Percentiles rank a stretch among this genome's conserved stretches.
Conservation (phyloP, 2,329 filamentous ascomycete species). For the Orbilia javanica region DNA sequence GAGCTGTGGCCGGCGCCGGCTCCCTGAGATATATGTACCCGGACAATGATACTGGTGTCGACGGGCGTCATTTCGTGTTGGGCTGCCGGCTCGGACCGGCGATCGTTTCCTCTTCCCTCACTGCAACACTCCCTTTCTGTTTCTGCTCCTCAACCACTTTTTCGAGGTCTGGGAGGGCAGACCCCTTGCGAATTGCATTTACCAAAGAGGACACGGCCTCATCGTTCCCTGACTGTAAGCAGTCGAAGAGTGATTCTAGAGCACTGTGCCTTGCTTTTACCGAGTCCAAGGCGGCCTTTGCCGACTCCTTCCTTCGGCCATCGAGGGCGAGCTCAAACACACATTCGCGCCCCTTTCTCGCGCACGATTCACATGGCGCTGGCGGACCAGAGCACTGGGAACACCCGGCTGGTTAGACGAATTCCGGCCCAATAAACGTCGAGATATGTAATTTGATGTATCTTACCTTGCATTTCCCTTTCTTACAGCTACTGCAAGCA, state of each 20-base stretch:
- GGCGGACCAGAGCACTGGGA: slow-evolving; percentile 48
- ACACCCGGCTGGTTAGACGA: not conserved
- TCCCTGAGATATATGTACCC: no score
- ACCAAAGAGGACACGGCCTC: slow-evolving; percentile 33
- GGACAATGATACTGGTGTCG: not conserved
- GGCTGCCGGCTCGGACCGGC: slow-evolving; percentile 36
- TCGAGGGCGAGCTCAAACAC: slow-evolving; percentile 38
- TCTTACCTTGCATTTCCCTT: slow-evolving; percentile 47
- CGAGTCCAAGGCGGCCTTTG: slow-evolving; percentile 36
- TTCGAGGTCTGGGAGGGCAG: slow-evolving; percentile 1
- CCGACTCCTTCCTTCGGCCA: slow-evolving; percentile 41
- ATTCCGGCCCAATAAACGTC: not conserved
- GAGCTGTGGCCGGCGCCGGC: no score
- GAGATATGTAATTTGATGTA: not conserved
- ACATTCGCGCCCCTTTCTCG: slow-evolving; percentile 34
- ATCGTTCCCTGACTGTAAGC: slow-evolving; percentile 25
- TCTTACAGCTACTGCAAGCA: slow-evolving; percentile 46
- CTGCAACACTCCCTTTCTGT: slow-evolving; percentile 4
- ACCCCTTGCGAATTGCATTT: slow-evolving; percentile 36
- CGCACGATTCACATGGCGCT: slow-evolving; percentile 29
- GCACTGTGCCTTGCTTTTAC: slow-evolving; percentile 29
- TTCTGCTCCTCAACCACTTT: slow-evolving; percentile 23
- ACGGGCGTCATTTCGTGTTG: not conserved
- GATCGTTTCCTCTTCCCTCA: not conserved
- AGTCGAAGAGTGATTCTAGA: slow-evolving; percentile 31